Evolutionary conservation across 257 asterid genomes (phyloP), one percentile per base, ranked within the genome.

Genomic region (Scutellaria barbata): DNA sequence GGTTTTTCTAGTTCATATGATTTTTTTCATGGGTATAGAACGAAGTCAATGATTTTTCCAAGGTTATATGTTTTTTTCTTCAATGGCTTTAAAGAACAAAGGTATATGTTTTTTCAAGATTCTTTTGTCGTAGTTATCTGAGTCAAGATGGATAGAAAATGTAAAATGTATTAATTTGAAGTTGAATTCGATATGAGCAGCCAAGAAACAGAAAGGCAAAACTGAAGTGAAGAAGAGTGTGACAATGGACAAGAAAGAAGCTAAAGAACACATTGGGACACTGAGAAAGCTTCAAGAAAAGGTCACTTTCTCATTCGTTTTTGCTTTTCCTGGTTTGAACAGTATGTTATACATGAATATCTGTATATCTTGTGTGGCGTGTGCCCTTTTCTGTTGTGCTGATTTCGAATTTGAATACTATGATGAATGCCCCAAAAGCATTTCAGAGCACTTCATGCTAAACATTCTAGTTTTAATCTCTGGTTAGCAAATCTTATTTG

Each of bases 231-330:
- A 72, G 12, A 45, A 68, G 20, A 22, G 73, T 63, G 16, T 8
- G 70, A 17, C 35, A 25, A 67, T 81, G 81, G 77, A 59, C 57
- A 80, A 85, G 85, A 67, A 79, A 64, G 90, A 84, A 77, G 92
- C 87, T 69, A 73, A 72, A 71, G 88, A 87, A 61, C 95, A 88
- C 56, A 64, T 67, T 63, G 80, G 79, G 42, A 82, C 89, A n/a
- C 75, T 92, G 42, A 74, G 79, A 63, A 82, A 77, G 62, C 96
- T 92, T 66, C 84, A 73, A 77, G 89, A 86, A 14, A 92, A 83
- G 96, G 98, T 92, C 30, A 1, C 42, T 5, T 56, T 6, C 13
- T 37, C 30, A 1, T 48, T 54, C 43, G 22, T 20, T 11, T 69
- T 0, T 3, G 10, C 11, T 67, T 55, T 35, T 42, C 74, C 18